A percentile compares a stretch with the other conserved stretches of the same genome.
phyloP scores from a whole-genome alignment of 257 asterid species.

The Solanum rostratum region DNA sequence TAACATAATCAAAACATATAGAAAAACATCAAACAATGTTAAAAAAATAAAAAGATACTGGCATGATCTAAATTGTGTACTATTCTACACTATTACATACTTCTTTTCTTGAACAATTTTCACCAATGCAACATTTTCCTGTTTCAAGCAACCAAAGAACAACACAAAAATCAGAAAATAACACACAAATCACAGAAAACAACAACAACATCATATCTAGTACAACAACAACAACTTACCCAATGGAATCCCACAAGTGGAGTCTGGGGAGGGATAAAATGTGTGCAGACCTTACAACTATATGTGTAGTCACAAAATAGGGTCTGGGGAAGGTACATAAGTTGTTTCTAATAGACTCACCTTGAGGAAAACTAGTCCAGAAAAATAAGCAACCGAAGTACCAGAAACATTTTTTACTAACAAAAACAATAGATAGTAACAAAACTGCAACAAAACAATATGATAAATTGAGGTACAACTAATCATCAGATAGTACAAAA shows the following conservation, averaged over 20 bases:
- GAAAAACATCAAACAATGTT: neutral
- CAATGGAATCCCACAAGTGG: neutral
- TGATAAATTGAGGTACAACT: neutral
- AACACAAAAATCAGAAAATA: neutral
- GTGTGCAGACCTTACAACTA: neutral
- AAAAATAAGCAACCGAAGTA: neutral
- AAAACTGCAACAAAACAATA: neutral
- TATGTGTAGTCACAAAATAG: too few relatives aligned
- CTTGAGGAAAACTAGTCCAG: neutral
- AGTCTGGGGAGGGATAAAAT: neutral
- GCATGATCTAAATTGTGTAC: neutral
- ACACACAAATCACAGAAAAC: neutral
- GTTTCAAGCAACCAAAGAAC: conserved; percentile 12
- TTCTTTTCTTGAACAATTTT: conserved; percentile 68
- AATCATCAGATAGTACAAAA: neutral
- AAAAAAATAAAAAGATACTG: neutral
- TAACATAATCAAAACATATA: neutral
- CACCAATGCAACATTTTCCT: conserved; percentile 76
- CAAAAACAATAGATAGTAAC: neutral
- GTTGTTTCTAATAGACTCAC: neutral
- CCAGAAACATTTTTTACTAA: neutral
- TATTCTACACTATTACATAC: conserved; percentile 11
- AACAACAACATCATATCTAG: neutral
- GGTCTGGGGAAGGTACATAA: neutral
- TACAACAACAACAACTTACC: too few relatives aligned